Base-by-base conservation (phyloP, 2,329 filamentous ascomycete species). In the Epichloe aotearoae region DNA sequence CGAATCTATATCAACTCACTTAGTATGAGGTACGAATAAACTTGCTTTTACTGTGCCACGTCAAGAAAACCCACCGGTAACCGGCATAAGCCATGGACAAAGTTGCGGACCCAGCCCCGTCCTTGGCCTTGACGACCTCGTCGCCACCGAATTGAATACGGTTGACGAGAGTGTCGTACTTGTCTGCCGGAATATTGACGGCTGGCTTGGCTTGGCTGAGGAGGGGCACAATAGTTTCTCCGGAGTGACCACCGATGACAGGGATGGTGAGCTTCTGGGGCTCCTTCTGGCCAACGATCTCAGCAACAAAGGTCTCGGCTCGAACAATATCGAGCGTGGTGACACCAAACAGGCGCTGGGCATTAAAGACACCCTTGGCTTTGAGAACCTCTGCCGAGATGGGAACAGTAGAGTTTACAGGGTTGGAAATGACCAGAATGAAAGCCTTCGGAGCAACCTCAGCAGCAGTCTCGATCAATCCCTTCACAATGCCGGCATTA, bases 61-160 rank as follows among this genome's bases (percentile, higher is more conserved):
- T 45, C 34, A 36, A 12, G 14, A 41, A 40, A 52, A 63, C 76
- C 58, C 72, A 90, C 85, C 88, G 86, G 82, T 83, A 97, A 59
- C 93, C 93, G 59, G 93, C 93, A 67, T 89, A 94, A 54, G 89
- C 89, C 89, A 95, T 95, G 62, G 88, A 95, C 50, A 95, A 79
- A 53, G 89, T 95, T 58, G 89, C 89, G 54, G 88, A 94, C 57
- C 89, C 89, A 65, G 83, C 83, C 63, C 89, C 89, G 58, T 93
- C 86, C 81, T 95, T 95, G 66, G 89, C 89, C 78, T 91, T 83
- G 69, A 95, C 89, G 56, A 95, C 89, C 75, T 95, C 89, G 61
- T 98, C 93, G 76, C 93, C 93, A 68, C 93, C 93, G 61, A 96
- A 97, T 72, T 98, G 93, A 52, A 97, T 87, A 74, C 93, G 89